Evolutionary conservation across 371 early-diverging fungal species (phyloP).

Genomic region (Lichtheimia ramosa): DNA sequence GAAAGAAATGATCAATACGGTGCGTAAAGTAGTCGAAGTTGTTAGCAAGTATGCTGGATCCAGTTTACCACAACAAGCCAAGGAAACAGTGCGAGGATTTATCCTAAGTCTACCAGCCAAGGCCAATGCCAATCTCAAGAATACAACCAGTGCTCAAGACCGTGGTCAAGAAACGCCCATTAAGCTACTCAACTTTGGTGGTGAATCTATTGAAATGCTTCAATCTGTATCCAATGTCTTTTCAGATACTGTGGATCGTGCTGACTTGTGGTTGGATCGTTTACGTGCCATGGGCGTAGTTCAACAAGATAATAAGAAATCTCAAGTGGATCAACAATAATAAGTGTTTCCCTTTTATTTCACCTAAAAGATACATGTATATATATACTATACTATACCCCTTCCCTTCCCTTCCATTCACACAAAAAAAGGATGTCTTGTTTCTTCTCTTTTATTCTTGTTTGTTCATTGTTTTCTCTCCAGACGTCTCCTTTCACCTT

Average conservation of each 20-base stretch:
- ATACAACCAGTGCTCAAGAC: constrained; percentile 19
- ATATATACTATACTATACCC: not conserved
- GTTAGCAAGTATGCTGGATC: constrained; percentile 82
- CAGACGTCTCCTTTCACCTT: constrained; percentile 56
- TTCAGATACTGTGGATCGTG: constrained; percentile 66
- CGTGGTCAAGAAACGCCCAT: constrained; percentile 20
- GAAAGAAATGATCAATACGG: constrained; percentile 78
- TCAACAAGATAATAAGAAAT: not conserved
- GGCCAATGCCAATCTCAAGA: constrained; percentile 59
- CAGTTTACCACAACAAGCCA: constrained; percentile 79
- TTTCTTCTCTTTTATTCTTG: not conserved
- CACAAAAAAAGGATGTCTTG: not conserved
- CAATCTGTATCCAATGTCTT: constrained; percentile 68
- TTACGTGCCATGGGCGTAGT: constrained; percentile 37
- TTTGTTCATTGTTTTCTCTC: constrained; percentile 22
- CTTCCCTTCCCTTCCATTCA: not conserved
- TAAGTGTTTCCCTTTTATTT: no score
- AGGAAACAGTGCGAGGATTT: constrained; percentile 77
- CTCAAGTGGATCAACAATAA: not conserved
- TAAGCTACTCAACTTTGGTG: constrained; percentile 54
- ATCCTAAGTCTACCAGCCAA: constrained; percentile 78
- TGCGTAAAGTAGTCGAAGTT: constrained; percentile 84
- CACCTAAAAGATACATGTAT: no score
- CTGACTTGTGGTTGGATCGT: constrained; percentile 67
- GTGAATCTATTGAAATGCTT: constrained; percentile 76